Base-by-base conservation (phyloP, 2,329 filamentous ascomycete genomes). In the Colletotrichum sp. region DNA sequence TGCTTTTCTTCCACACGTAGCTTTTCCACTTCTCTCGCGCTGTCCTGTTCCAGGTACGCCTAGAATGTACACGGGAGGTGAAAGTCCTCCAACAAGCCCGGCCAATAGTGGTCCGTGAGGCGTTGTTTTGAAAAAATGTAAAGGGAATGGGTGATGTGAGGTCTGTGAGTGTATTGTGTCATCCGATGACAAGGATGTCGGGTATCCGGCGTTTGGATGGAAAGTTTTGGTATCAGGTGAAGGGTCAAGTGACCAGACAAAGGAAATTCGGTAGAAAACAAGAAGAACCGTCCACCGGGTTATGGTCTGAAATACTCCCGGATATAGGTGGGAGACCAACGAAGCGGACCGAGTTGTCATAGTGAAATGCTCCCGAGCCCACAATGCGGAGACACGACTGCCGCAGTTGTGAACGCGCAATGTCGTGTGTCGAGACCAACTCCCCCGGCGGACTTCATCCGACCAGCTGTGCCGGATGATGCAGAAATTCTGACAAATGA, bases 141-240 rank as follows among this genome's bases (percentile, higher is more conserved):
- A 74, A 72, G 68, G 68, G 72, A 74, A 74, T 72, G 33, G 67
- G 24, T 71, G 38, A 61, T 24, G 34, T 63, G 62, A 74, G 72
- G 72, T 74, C 68, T 72, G 72, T 74, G 72, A 68, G 69, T 61
- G 59, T 54, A 27, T 57, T 62, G 68, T 74, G 69, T 31, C 72
- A 75, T 75, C 72, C 72, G 38, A 71, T 71, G 71, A 66, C 62
- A 71, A 73, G 68, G 68, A 71, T 73, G 71, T 66, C 68, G 71
- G 71, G 62, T 73, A 73, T 73, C 61, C 68, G 68, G 71, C 62
- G 62, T 66, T 47, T 70, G 71, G 68, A 73, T 71, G 36, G 62
- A 71, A 73, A 51, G 68, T 33, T 73, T 61, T 73, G 71, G 71
- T 71, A 73, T 73, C 71, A 73, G 71, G 71, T 73, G 71, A 73